Conservation (phyloP, 169 alveolate genomes). For the Eimeria maxima region DNA sequence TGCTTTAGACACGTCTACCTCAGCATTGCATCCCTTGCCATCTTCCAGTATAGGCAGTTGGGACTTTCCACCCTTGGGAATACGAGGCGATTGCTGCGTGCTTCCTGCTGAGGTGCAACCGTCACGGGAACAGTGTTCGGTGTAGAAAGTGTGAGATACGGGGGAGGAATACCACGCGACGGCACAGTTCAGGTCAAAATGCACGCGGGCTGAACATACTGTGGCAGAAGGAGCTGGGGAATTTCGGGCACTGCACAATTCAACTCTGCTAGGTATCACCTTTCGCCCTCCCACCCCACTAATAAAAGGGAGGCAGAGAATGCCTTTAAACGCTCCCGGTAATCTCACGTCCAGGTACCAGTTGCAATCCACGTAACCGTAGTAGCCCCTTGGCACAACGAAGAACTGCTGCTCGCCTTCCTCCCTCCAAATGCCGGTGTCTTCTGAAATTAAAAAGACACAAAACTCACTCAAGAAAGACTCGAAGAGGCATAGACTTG, state of each 20-base stretch:
- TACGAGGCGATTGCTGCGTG: not conserved
- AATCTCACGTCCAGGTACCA: constrained; percentile 59
- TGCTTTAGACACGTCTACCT: not conserved
- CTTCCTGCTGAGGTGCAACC: not conserved
- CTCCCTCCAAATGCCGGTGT: constrained; percentile 45
- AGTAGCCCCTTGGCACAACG: constrained; percentile 32
- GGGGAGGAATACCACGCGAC: not conserved
- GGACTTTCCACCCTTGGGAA: not conserved
- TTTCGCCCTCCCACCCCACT: not conserved
- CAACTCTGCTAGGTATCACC: not conserved
- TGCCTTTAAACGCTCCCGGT: not conserved
- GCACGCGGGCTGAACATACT: not conserved
- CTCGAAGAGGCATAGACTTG: not conserved
- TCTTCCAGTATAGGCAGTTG: not conserved
- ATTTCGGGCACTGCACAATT: not conserved
- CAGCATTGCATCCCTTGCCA: not conserved
- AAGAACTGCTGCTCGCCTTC: constrained; percentile 54
- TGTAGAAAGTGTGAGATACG: not conserved
- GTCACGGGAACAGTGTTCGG: constrained; percentile 7
- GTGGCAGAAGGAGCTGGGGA: not conserved
- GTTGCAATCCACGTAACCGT: constrained; percentile 70
- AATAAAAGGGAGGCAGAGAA: not conserved
- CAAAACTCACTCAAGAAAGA: constrained; percentile 7
- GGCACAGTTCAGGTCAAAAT: not conserved
- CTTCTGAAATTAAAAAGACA: constrained; percentile 7